Conservation (phyloP, 164 flowering plant species). For the Vitis amurensis region DNA sequence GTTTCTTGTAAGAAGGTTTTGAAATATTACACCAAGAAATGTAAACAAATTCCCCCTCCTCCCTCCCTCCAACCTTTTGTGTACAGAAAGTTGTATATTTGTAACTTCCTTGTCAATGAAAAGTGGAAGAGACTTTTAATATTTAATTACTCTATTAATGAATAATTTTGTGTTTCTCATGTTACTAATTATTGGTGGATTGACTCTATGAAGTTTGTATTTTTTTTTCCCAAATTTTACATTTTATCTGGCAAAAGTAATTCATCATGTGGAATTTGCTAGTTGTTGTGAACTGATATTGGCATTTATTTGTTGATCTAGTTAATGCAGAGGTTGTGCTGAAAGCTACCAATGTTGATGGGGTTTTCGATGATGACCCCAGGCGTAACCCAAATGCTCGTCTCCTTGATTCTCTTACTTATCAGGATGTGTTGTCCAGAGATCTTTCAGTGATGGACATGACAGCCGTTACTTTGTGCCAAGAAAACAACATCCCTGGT, state of each 20-base stretch:
- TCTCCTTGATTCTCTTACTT: constrained; percentile 74
- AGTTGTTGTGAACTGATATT: neutral
- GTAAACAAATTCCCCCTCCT: no score
- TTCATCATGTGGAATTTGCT: neutral
- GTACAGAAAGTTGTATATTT: no score
- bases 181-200: no score
- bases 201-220: no score
- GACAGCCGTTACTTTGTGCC: constrained; percentile 97
- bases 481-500: constrained; percentile 97
- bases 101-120: no score
- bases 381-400: constrained; percentile 72
- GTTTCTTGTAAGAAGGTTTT: no score
- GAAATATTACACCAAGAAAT: no score
- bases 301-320: constrained; percentile 24
- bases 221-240: neutral
- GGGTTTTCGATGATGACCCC: constrained; percentile 87
- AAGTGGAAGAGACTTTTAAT: no score
- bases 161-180: no score
- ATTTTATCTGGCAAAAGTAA: neutral
- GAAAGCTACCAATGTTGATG: constrained; percentile 98
- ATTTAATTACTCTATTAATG: no score
- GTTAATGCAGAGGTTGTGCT: constrained; percentile 98
- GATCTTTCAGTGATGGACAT: constrained; percentile 99
- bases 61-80: no score
- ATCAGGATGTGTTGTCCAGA: constrained; percentile 79